phyloP scores from a whole-genome alignment of 495 filamentous ascomycete species.

The Penicillium macrosclerotiorum region DNA sequence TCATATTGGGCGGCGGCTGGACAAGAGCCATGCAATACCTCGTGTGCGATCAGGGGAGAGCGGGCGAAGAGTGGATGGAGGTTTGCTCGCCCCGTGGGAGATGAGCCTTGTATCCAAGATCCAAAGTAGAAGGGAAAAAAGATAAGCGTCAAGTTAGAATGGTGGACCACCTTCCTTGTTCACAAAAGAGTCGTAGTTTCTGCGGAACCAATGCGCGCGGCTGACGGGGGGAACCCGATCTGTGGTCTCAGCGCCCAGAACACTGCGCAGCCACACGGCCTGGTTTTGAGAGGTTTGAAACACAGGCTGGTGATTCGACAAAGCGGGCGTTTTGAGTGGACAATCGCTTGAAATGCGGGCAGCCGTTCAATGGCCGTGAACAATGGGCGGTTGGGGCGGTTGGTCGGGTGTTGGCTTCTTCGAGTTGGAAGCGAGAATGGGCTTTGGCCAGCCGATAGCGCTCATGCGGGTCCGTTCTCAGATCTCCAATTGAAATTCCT shows the following conservation, averaged over 20 bases:
- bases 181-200: constrained; percentile 7
- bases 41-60: neutral
- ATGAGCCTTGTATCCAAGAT: neutral
- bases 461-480: too few species aligned
- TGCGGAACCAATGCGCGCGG: constrained; percentile 23
- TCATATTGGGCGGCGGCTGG: constrained; percentile 37
- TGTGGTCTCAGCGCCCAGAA: constrained; percentile 24
- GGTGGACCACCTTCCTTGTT: too few species aligned
- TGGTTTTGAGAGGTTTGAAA: constrained; percentile 2
- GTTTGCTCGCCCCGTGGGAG: constrained; percentile 6
- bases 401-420: neutral
- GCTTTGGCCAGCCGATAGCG: too few species aligned
- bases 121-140: too few species aligned
- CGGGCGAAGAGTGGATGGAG: neutral
- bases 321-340: neutral
- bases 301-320: constrained; percentile 4
- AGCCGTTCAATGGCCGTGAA: constrained; percentile 13
- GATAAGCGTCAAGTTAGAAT: too few species aligned
- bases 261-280: constrained; percentile 12
- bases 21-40: constrained; percentile 29
- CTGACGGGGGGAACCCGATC: constrained; percentile 19
- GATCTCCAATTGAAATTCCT: too few species aligned
- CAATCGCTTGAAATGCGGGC: neutral
- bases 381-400: too few species aligned
- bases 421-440: too few species aligned